Percentiles rank a stretch among this genome's conserved stretches.
Evolutionary conservation across 2,329 filamentous ascomycete species (phyloP).

Genomic region (Coniella lustricola): DNA sequence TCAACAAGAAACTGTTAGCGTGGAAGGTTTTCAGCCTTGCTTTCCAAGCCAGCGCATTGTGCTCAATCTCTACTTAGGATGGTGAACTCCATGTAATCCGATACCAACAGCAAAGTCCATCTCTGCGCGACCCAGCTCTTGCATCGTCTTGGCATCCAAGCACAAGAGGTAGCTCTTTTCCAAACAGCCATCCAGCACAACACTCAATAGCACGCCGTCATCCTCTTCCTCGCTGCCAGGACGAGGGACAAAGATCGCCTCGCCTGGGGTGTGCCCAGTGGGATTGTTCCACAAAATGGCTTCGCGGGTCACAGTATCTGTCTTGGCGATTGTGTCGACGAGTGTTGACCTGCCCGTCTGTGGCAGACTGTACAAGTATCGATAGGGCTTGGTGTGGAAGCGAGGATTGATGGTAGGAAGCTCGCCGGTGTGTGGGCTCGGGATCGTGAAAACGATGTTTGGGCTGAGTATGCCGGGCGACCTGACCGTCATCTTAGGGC

Average conservation of each 20-base stretch:
- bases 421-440: constrained; percentile 50
- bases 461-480: no score
- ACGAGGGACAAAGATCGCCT: constrained; percentile 58
- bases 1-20: no score
- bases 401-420: constrained; percentile 59
- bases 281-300: constrained; percentile 50
- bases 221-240: constrained; percentile 30
- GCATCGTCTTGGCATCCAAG: constrained; percentile 55
- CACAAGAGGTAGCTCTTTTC: constrained; percentile 59
- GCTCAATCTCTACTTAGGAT: no score
- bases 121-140: constrained; percentile 58
- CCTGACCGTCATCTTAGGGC: not conserved
- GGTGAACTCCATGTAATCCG: constrained; percentile 58
- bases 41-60: no score
- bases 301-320: constrained; percentile 48
- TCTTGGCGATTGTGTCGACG: constrained; percentile 58
- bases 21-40: no score
- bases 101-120: constrained; percentile 53
- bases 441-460: constrained; percentile 32
- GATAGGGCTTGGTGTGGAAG: constrained; percentile 44
- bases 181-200: constrained; percentile 56
- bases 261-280: constrained; percentile 58
- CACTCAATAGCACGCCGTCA: constrained; percentile 31
- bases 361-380: constrained; percentile 53
- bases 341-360: constrained; percentile 53